Base-by-base conservation (phyloP, 2,329 filamentous ascomycete species). In the Calycina herbarum region DNA sequence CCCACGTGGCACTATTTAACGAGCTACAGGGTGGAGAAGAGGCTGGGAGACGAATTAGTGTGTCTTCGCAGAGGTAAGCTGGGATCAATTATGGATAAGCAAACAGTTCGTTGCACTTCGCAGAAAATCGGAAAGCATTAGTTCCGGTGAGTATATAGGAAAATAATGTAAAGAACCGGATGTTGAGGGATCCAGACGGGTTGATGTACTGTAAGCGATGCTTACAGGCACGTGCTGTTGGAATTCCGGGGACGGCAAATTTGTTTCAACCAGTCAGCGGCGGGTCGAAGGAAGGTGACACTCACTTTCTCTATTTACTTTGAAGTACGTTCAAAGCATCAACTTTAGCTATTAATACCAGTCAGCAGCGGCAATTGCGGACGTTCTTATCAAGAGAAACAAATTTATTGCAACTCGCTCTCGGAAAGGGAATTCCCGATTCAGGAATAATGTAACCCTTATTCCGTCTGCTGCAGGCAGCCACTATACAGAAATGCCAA, bases 81-180 rank as follows among this genome's bases (percentile, higher is more conserved):
- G 20, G 20, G 45, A 27, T 54, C 10, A 27, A 27, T 48, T 45
- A 8, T 45, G n/a, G 35, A 11, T 8, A n/a, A 27, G 59, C 48
- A 15, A 61, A 20, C 33, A 45, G 10, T 62, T 62, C 51, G 59
- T 62, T 56, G 59, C 59, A 62, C 29, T 35, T 62, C 59, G 59
- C 59, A 56, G 27, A 54, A 27, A 20, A 20, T 29, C 38, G 31
- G 45, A 42, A 54, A 54, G 24, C 3, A 33, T 31, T 13, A 33
- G 42, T 62, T 54, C 38, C 45, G 42, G 40, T 6, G 15, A 27
- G 48, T 54, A 54, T 54, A 54, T 20, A 54, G 48, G 27, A 54
- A 27, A 24, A 27, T 54, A 24, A 54, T 54, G 7, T 13, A 54
- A 54, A 24, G 48, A 54, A 54, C 48, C 48, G 48, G 48, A 51